phyloP scores from a whole-genome alignment of 2,329 filamentous ascomycete genomes.

The Fusarium pseudoanthophilum region DNA sequence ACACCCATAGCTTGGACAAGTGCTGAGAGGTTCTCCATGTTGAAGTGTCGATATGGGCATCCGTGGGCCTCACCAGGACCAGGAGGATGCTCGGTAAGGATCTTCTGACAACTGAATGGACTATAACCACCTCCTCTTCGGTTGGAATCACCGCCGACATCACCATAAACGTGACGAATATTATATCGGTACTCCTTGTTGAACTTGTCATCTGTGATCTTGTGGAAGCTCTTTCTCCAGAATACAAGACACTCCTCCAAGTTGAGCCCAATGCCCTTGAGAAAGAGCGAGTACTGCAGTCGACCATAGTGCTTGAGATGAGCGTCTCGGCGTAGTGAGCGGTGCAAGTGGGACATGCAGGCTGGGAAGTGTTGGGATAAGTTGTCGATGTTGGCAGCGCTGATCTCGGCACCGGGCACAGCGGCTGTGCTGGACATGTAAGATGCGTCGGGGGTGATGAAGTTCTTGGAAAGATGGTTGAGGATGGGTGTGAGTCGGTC shows the following conservation, averaged over 20 bases:
- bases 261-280: constrained; percentile 92
- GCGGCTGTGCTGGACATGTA: constrained; percentile 74
- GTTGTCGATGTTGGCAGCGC: constrained; percentile 80
- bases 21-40: constrained; percentile 81
- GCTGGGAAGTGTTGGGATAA: constrained; percentile 86
- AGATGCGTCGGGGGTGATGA: constrained; percentile 87
- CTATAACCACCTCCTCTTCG: constrained; percentile 87
- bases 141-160: constrained; percentile 92
- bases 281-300: constrained; percentile 93
- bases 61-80: constrained; percentile 90
- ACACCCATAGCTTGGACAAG: constrained; percentile 84
- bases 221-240: constrained; percentile 88
- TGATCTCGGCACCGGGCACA: constrained; percentile 77
- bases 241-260: constrained; percentile 93
- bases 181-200: constrained; percentile 99
- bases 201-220: constrained; percentile 92
- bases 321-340: constrained; percentile 83
- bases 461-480: constrained; percentile 90
- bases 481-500: constrained; percentile 80
- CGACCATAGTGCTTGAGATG: constrained; percentile 95
- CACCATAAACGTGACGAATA: constrained; percentile 92
- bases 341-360: constrained; percentile 94
- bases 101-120: constrained; percentile 94
- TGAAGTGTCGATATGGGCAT: constrained; percentile 96
- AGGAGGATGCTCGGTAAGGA: constrained; percentile 88